Evolutionary conservation across 768 basidiomycete species (phyloP).

Genomic region (Harrya chromipes): DNA sequence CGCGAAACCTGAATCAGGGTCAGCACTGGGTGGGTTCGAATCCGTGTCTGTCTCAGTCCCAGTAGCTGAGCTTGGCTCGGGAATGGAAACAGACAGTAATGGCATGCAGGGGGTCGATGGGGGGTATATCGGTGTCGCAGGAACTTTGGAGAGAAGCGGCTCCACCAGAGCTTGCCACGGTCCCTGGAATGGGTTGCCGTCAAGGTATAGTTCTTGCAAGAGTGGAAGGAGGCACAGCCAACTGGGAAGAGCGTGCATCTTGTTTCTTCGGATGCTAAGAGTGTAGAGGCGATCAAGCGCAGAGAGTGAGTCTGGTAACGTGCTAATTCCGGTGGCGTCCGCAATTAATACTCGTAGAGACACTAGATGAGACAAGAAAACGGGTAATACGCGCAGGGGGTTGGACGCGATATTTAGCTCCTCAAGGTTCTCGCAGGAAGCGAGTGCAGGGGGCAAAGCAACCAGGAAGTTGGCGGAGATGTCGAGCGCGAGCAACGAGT

Average conservation of each 20-base stretch:
- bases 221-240: constrained; percentile 90
- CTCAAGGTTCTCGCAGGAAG: constrained; percentile 78
- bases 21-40: constrained; percentile 47
- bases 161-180: constrained; percentile 90
- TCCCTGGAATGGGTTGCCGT: constrained; percentile 93
- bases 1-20: constrained; percentile 26
- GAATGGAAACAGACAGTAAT: constrained; percentile 45
- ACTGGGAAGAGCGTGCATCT: constrained; percentile 83
- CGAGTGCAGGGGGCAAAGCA: constrained; percentile 79
- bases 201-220: constrained; percentile 86
- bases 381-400: constrained; percentile 86
- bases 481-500: constrained; percentile 86
- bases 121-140: constrained; percentile 60
- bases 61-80: constrained; percentile 43
- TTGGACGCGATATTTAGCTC: constrained; percentile 94
- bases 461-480: constrained; percentile 86
- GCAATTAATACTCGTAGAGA: constrained; percentile 87
- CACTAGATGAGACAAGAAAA: constrained; percentile 73
- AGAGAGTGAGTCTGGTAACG: constrained; percentile 70
- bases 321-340: constrained; percentile 82
- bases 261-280: constrained; percentile 84
- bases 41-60: constrained; percentile 51
- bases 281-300: constrained; percentile 82
- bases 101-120: constrained; percentile 63
- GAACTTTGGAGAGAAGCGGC: constrained; percentile 67